Evolutionary conservation across 768 basidiomycete genomes (phyloP).

Genomic region (Chalciporus pseudorubinellus): DNA sequence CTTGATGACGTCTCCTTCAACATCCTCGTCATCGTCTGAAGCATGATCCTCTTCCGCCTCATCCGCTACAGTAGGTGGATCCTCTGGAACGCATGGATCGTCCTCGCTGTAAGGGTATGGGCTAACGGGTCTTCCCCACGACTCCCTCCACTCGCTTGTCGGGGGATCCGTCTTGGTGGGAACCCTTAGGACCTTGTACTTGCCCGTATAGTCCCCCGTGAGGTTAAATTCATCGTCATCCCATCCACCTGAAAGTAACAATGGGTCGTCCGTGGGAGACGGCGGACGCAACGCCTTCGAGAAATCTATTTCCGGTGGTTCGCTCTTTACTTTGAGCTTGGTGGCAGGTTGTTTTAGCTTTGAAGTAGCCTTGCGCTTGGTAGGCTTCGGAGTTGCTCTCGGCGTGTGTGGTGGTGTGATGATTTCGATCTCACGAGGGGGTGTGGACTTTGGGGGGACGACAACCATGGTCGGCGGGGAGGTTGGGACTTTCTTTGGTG

Average conservation of each 20-base stretch:
- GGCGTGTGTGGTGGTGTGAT: conserved; percentile 27
- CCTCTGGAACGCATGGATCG: conserved; percentile 11
- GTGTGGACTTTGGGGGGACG: conserved; percentile 57
- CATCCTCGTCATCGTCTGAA: conserved; percentile 31
- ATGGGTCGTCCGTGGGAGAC: conserved; percentile 74
- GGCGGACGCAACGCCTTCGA: conserved; percentile 60
- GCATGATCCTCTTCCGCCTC: conserved; percentile 13
- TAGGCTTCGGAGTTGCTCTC: conserved; percentile 35
- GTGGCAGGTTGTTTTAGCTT: conserved; percentile 19
- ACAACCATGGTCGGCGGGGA: conserved; percentile 42
- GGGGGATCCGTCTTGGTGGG: conserved; percentile 64
- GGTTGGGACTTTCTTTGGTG: conserved; percentile 32
- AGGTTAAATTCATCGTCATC: conserved; percentile 34
- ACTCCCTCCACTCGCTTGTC: conserved; percentile 45
- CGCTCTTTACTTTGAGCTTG: conserved; percentile 57
- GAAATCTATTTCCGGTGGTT: conserved; percentile 63
- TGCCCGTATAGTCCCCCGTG: conserved; percentile 66
- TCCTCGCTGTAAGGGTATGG: conserved; percentile 50
- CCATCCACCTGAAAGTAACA: conserved; percentile 52
- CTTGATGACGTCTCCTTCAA: conserved; percentile 59
- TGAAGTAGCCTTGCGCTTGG: conserved; percentile 34
- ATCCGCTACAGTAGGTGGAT: not conserved
- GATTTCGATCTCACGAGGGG: conserved; percentile 61
- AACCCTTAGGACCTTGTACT: conserved; percentile 52
- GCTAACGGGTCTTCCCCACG: conserved; percentile 70